Percentiles rank a stretch among this genome's conserved stretches.
Conservation (phyloP, 331 rosid species). For the Phaseolus coccineus region DNA sequence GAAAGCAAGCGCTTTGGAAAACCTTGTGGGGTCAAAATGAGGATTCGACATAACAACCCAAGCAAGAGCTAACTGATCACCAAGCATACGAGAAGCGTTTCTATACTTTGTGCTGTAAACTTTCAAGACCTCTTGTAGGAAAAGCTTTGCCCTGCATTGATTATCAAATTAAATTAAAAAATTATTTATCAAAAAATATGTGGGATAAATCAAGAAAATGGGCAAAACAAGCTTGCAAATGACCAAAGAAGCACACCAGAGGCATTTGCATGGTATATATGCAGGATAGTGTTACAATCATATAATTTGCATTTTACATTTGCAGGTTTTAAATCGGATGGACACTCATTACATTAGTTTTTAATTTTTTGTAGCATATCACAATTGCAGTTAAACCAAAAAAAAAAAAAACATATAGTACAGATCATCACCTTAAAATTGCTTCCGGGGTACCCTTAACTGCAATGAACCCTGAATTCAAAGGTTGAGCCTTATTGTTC, state of each 20-base stretch:
- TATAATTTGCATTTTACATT: constrained; percentile 1
- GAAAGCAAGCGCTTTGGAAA: constrained; percentile 62
- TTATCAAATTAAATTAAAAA: constrained; percentile 34
- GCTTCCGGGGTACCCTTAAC: constrained; percentile 87
- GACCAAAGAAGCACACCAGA: background rate
- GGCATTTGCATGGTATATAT: background rate
- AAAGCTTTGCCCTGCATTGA: constrained; percentile 75
- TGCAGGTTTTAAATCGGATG: background rate
- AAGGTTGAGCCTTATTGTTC: constrained; percentile 90
- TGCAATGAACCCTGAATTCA: constrained; percentile 96
- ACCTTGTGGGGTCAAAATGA: constrained; percentile 69
- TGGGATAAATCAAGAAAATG: constrained; percentile 19
- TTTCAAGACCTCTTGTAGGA: constrained; percentile 74
- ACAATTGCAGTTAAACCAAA: constrained; percentile 37
- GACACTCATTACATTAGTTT: background rate
- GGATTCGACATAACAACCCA: constrained; percentile 85
- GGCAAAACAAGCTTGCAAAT: constrained; percentile 7
- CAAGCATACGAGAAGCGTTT: constrained; percentile 90
- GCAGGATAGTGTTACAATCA: background rate
- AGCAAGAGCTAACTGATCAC: constrained; percentile 96
- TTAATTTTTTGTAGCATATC: background rate
- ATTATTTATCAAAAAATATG: constrained; percentile 1
- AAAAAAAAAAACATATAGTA: constrained; percentile 4
- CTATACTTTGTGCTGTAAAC: constrained; percentile 70
- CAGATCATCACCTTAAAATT: constrained; percentile 65